Evolutionary conservation across 805 yeast genomes (phyloP).

Genomic region (Kluyveromyces nonfermentans): DNA sequence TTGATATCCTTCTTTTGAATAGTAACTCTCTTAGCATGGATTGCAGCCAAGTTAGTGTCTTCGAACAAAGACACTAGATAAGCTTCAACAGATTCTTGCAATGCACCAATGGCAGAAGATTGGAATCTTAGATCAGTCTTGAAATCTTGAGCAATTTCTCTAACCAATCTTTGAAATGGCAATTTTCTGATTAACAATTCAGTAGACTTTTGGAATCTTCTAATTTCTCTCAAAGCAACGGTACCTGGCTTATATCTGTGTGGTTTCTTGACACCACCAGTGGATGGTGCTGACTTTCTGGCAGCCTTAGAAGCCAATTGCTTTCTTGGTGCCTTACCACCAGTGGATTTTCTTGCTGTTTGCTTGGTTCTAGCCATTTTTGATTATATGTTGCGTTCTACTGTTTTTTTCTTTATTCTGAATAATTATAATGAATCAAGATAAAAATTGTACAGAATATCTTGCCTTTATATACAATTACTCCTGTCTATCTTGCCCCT

Average conservation of each 20-base stretch:
- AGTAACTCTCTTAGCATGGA: slow-evolving; percentile 98
- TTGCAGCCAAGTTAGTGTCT: slow-evolving; percentile 97
- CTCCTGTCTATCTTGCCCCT: background rate
- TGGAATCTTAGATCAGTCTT: slow-evolving; percentile 92
- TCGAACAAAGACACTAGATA: slow-evolving; percentile 92
- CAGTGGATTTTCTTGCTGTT: slow-evolving; percentile 90
- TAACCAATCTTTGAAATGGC: slow-evolving; percentile 94
- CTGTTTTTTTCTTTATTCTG: background rate
- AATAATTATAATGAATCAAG: background rate
- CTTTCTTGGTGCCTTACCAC: slow-evolving; percentile 95
- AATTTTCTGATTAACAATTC: slow-evolving; percentile 90
- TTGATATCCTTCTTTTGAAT: slow-evolving; percentile 97
- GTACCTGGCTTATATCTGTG: slow-evolving; percentile 98
- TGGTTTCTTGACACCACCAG: slow-evolving; percentile 90
- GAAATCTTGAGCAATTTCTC: slow-evolving; percentile 93
- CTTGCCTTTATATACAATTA: background rate
- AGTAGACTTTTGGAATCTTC: slow-evolving; percentile 95
- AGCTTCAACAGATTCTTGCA: slow-evolving; percentile 98
- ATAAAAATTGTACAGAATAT: background rate
- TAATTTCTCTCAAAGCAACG: slow-evolving; percentile 91
- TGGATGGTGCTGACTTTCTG: slow-evolving; percentile 85
- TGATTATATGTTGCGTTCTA: slow-evolving; percentile 2
- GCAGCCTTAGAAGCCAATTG: slow-evolving; percentile 89
- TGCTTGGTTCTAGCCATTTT: slow-evolving; percentile 87
- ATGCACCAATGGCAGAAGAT: slow-evolving; percentile 93